Evolutionary conservation across 192 early-diverging fungal species (phyloP).

Genomic region (Backusella westeae): DNA sequence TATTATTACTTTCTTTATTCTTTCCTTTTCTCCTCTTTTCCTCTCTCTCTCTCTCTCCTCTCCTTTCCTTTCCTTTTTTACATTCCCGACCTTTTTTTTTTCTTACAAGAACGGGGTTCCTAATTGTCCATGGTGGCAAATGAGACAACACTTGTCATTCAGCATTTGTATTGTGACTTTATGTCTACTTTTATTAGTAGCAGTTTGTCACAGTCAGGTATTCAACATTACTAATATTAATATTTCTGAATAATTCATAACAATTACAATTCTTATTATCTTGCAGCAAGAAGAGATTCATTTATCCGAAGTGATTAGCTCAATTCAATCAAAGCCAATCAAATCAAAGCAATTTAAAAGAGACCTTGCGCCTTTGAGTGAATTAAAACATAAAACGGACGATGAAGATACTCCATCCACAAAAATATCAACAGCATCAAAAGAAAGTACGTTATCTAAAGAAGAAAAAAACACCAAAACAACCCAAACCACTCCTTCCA

Average conservation of each 20-base stretch:
- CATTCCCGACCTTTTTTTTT: background rate
- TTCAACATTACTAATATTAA: background rate
- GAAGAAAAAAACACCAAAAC: background rate
- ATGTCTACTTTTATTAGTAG: background rate
- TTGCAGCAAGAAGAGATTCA: background rate
- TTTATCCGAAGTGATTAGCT: background rate
- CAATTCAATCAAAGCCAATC: background rate
- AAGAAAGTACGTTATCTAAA: background rate
- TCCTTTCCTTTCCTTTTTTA: background rate
- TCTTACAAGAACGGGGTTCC: background rate
- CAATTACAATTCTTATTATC: background rate
- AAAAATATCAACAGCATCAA: background rate
- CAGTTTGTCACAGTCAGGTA: background rate
- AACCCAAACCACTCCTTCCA: background rate
- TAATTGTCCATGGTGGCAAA: background rate
- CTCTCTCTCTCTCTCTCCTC: background rate
- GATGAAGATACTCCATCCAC: background rate
- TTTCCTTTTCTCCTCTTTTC: background rate
- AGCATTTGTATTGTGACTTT: background rate
- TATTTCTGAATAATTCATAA: background rate
- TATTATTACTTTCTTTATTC: background rate
- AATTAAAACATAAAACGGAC: background rate
- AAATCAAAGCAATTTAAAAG: conserved; percentile 1
- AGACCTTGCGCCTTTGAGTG: background rate
- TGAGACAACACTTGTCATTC: background rate